Percentiles rank a stretch among this genome's conserved stretches.
Evolutionary conservation across 192 early-diverging fungal species (phyloP).

Genomic region (Spinellus fusiger): DNA sequence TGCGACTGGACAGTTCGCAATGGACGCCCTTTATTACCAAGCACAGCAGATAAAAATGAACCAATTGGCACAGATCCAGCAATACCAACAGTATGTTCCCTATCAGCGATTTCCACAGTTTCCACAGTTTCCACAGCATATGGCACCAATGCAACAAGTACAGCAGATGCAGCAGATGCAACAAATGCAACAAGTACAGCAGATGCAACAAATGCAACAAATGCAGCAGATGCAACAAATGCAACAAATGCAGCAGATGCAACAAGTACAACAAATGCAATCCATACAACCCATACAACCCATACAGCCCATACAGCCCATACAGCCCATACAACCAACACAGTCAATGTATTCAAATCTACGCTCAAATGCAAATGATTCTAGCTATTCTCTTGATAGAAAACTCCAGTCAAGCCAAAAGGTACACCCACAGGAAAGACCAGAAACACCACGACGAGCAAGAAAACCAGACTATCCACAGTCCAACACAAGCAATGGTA

Average conservation of each 20-base stretch:
- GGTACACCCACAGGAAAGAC: not conserved
- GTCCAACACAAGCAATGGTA: too few relatives aligned
- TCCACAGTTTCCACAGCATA: too few relatives aligned
- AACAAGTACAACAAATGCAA: constrained; percentile 1
- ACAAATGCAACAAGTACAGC: not conserved
- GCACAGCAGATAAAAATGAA: not conserved
- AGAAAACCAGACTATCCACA: too few relatives aligned
- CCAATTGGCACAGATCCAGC: not conserved
- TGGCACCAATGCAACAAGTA: constrained; percentile 1
- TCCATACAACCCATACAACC: not conserved
- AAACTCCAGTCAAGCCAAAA: not conserved
- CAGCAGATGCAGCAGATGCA: not conserved
- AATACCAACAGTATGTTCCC: not conserved
- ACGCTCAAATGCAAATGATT: too few relatives aligned
- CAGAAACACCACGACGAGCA: too few relatives aligned
- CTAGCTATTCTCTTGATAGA: too few relatives aligned
- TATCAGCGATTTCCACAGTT: not conserved
- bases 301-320: not conserved
- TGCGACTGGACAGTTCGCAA: not conserved
- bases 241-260: too few relatives aligned
- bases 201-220: too few relatives aligned
- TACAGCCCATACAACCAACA: too few relatives aligned
- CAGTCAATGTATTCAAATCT: too few relatives aligned
- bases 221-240: too few relatives aligned
- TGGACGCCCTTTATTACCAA: constrained; percentile 13